Base-by-base conservation (phyloP, 495 filamentous ascomycete species). In the Patellaria atrata region DNA sequence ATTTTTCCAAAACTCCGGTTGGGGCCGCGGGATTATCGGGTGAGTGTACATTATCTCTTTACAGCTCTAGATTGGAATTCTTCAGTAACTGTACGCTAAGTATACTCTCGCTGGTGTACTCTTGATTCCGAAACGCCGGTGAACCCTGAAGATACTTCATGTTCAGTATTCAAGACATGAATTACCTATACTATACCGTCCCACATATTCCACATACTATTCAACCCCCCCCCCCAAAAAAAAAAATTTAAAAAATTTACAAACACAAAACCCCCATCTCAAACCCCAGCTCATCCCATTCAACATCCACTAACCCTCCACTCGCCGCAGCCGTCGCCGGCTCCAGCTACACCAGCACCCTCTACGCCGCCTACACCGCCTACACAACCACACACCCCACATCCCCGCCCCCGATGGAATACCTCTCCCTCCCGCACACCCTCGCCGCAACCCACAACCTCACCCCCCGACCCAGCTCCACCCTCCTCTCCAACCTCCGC, bases 1-100 rank as follows among this genome's bases (percentile, higher is more conserved):
- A 57, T 20, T 60, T 60, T 28, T 56, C 53, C 0, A 58, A 58
- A 35, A 60, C 57, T 4, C 57, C 57, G 3, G 57, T 60, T 6
- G 57, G 57, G 14, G 57, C 57, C 14, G 57, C 46, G 27, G 43
- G 44, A 31, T 27, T 47, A 31, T 33, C 43, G 19, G 51, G 50
- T 56, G 39, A 14, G 18, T 32, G 14, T 9, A 9, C 7, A 10
- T 7, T 7, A 11, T 10, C 17, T 31, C 29, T 17, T 10, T 10
- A 9, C 10, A 31, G 10, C 29, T 9, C 1, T 16, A 31, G 29
- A 10, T 10, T 31, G 23, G 23, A 26, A 26, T 8, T 26, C 23
- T n/a, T n/a, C 23, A n/a, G 23, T 26, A n/a, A 26, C n/a, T n/a
- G n/a, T n/a, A n/a, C n/a, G 8, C 8, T 8, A 26, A 26, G 9